Evolutionary conservation across 192 early-diverging fungal genomes (phyloP).

Genomic region (Geosiphon pyriformis): DNA sequence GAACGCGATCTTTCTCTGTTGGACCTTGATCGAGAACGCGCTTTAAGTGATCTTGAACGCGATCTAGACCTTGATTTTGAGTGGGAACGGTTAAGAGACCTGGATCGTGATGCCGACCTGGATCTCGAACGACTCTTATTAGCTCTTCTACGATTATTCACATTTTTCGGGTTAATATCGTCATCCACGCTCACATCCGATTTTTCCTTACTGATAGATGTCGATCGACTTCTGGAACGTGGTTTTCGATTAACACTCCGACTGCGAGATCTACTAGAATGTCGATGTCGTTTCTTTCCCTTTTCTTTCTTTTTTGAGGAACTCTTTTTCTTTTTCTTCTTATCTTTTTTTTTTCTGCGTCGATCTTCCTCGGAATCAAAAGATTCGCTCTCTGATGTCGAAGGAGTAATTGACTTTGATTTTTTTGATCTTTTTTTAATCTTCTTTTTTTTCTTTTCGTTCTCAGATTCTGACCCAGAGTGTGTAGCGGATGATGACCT

Average conservation of each 20-base stretch:
- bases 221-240: constrained; percentile 13
- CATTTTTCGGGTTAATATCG: background rate
- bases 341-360: constrained; percentile 31
- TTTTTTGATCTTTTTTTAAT: constrained; percentile 21
- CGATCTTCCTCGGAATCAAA: constrained; percentile 34
- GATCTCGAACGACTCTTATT: background rate
- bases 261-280: constrained; percentile 1
- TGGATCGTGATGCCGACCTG: background rate
- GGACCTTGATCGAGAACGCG: background rate
- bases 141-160: background rate
- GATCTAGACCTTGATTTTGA: constrained; percentile 1
- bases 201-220: background rate
- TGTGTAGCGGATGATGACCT: background rate
- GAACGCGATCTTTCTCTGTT: background rate
- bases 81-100: background rate
- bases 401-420: constrained; percentile 28
- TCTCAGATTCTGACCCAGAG: constrained; percentile 7
- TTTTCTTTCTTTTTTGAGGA: constrained; percentile 31
- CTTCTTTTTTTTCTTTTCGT: constrained; percentile 20
- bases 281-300: constrained; percentile 21
- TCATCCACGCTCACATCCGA: background rate
- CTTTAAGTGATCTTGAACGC: constrained; percentile 6
- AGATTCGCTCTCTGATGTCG: constrained; percentile 18
- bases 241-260: constrained; percentile 19
- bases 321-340: constrained; percentile 31